A percentile compares a stretch with the other conserved stretches of the same genome.
Evolutionary conservation across 768 basidiomycete genomes (phyloP).

Genomic region (Boletus reticuloceps): DNA sequence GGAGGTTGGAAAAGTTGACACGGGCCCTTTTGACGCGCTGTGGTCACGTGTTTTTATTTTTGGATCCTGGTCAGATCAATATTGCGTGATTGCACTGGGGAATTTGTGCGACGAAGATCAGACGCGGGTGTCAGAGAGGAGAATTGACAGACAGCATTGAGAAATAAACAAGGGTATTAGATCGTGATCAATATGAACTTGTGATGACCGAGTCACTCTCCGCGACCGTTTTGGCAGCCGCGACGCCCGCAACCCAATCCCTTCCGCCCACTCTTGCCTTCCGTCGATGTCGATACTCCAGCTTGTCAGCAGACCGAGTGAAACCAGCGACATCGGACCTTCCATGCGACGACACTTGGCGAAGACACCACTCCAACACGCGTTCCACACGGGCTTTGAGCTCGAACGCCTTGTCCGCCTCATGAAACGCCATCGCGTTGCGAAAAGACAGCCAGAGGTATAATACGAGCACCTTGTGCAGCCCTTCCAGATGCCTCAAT

Average conservation of each 20-base stretch:
- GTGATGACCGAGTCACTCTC: conserved; percentile 4
- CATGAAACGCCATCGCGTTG: conserved; percentile 61
- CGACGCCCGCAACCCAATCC: conserved; percentile 17
- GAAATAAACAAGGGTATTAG: conserved; percentile 1
- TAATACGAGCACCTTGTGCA: conserved; percentile 72
- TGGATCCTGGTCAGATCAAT: no score
- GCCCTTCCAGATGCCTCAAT: conserved; percentile 53
- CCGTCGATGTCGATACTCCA: conserved; percentile 24
- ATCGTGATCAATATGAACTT: background rate
- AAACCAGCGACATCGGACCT: background rate
- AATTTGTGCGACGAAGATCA: no score
- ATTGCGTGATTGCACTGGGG: background rate
- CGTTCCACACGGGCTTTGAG: conserved; percentile 64
- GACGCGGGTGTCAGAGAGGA: no score
- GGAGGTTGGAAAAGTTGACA: background rate
- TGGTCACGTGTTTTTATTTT: conserved; percentile 17
- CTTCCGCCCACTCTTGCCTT: conserved; percentile 9
- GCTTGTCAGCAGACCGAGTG: background rate
- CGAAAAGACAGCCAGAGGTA: conserved; percentile 88
- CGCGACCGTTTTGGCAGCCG: conserved; percentile 20
- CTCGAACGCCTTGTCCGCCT: conserved; percentile 45
- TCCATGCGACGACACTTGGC: conserved; percentile 34
- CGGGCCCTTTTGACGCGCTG: background rate
- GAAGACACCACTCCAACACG: conserved; percentile 63
- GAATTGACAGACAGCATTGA: background rate